phyloP scores from a whole-genome alignment of 2,329 filamentous ascomycete species.

The Fusarium sp. region DNA sequence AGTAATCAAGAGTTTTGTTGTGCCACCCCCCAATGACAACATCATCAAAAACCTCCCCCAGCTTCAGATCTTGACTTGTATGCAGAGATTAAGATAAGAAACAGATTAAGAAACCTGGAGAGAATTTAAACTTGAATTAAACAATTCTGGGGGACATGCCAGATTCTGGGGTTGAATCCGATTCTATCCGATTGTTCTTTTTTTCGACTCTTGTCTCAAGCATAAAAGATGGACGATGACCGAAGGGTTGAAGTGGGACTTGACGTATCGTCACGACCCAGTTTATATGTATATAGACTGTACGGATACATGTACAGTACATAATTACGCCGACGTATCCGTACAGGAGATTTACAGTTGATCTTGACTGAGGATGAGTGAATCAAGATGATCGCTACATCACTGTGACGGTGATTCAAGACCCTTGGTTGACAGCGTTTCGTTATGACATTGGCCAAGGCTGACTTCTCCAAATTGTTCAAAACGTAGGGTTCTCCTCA shows the following conservation, averaged over 20 bases:
- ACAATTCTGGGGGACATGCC: conserved; percentile 13
- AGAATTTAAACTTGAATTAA: conserved; percentile 30
- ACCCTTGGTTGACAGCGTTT: conserved; percentile 1
- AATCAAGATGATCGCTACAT: conserved; percentile 6
- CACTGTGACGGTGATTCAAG: neutral
- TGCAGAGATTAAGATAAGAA: neutral
- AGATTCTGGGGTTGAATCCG: conserved; percentile 34
- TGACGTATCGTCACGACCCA: conserved; percentile 30
- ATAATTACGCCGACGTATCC: conserved; percentile 27
- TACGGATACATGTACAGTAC: neutral
- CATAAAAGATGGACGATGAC: conserved; percentile 32
- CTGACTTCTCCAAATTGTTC: conserved; percentile 33
- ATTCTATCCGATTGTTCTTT: conserved; percentile 19
- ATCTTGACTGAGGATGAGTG: neutral
- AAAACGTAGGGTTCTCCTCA: conserved; percentile 36
- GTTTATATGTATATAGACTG: conserved; percentile 9
- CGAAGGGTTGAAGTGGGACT: conserved; percentile 26
- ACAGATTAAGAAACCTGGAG: conserved; percentile 24
- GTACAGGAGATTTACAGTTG: conserved; percentile 4
- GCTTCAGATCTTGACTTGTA: neutral
- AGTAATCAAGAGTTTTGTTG: neutral
- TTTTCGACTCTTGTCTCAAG: conserved; percentile 15
- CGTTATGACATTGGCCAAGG: conserved; percentile 29
- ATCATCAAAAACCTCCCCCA: neutral
- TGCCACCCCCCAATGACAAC: conserved; percentile 19